Evolutionary conservation across 495 filamentous ascomycete genomes (phyloP), one percentile per base, ranked within the genome.

Genomic region (Bombardia bombarda): DNA sequence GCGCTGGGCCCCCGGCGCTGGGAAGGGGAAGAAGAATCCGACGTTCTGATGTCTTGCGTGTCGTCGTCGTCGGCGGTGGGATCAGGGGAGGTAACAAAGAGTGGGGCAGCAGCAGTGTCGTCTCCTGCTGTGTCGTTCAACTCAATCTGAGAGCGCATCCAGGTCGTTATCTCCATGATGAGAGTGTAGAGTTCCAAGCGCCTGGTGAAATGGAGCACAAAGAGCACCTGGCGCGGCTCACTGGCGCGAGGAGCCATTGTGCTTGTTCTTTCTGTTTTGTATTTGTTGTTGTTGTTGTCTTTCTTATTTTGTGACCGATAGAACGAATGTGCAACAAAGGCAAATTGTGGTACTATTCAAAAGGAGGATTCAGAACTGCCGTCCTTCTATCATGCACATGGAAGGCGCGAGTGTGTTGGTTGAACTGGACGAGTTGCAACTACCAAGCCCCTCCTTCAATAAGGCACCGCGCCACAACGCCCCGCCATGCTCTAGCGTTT

Each of bases 221-320:
- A 47, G n/a, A 67, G 63, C 20, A 72, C 37, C 24, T 66, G 66
- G 36, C 66, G 58, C 13, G 69, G 69, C 26, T 72, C 69, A 23
- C 24, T 62, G 22, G 58, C 65, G 19, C 68, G 60, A 28, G 67
- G 69, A 34, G 68, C 67, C 68, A 72, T 72, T n/a, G n/a, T n/a
- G n/a, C n/a, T n/a, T n/a, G n/a, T n/a, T n/a, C n/a, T n/a, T n/a
- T n/a, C n/a, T n/a, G n/a, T n/a, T n/a, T n/a, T n/a, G n/a, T n/a
- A n/a, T n/a, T n/a, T n/a, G n/a, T n/a, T n/a, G n/a, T n/a, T n/a
- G n/a, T n/a, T n/a, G n/a, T n/a, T n/a, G n/a, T n/a, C n/a, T n/a
- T n/a, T n/a, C n/a, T n/a, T n/a, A n/a, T n/a, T n/a, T n/a, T n/a
- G n/a, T n/a, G n/a, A n/a, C n/a, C n/a, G n/a, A n/a, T n/a, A n/a